Conservation (phyloP, 2,329 filamentous ascomycete species). For the Colletotrichum orchidophilum region DNA sequence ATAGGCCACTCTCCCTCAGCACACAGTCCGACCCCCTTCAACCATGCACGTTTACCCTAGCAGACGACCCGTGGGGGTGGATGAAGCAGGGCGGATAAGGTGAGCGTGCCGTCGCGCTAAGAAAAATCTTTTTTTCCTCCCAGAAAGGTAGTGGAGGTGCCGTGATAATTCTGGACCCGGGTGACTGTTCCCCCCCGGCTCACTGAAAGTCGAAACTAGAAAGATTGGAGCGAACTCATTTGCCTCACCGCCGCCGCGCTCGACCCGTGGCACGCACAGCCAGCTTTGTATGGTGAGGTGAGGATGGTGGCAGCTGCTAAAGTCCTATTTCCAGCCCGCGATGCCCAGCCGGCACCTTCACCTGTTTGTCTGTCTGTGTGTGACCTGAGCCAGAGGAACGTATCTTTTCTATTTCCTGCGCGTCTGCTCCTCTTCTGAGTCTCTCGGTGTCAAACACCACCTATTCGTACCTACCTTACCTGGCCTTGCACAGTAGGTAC, state of each 20-base stretch:
- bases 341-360: background rate
- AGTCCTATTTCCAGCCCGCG: conserved; percentile 8
- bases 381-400: background rate
- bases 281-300: background rate
- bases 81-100: conserved; percentile 5
- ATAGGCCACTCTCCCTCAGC: conserved; percentile 30
- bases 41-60: conserved; percentile 10
- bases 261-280: conserved; percentile 12
- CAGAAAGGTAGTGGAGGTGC: background rate
- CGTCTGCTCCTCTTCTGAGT: background rate
- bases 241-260: conserved; percentile 27
- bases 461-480: too few species aligned
- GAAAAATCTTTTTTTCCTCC: background rate
- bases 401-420: background rate
- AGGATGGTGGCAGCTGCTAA: conserved; percentile 4
- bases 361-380: background rate
- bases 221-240: conserved; percentile 8
- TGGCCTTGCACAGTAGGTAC: too few species aligned
- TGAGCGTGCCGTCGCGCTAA: background rate
- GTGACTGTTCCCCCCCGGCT: background rate
- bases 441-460: background rate
- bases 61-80: background rate
- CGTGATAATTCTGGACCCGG: conserved; percentile 13
- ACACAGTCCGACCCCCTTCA: conserved; percentile 12
- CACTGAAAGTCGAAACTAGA: conserved; percentile 9